Base-by-base conservation (phyloP, 2,329 filamentous ascomycete species). In the Ustulina deusta region DNA sequence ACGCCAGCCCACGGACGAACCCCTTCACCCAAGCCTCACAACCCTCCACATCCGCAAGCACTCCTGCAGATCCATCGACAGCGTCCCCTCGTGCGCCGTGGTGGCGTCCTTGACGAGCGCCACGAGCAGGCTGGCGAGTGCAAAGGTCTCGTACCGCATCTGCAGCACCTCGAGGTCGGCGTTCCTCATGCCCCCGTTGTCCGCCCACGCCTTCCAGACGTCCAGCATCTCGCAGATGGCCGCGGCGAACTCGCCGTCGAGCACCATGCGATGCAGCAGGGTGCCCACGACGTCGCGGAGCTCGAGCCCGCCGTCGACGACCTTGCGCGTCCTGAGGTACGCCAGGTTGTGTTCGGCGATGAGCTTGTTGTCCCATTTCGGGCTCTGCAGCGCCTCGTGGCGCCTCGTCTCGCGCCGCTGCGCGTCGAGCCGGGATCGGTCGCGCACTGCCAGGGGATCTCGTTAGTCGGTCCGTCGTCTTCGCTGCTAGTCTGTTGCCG, bases 1-100 rank as follows among this genome's bases (percentile, higher is more conserved):
- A 22, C 9, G 3, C 15, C 32, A 38, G 1, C 3, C 3, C n/a
- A n/a, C n/a, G n/a, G n/a, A n/a, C 36, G 4, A 54, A 17, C 1
- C 2, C 15, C 46, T 69, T 65, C 27, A 86, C 5, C 86, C 86
- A 13, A 87, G 75, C 52, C 86, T 77, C 10, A 88, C 84, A 60
- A 81, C 83, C 69, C 79, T 83, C 86, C 85, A 88, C 74, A 87
- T 81, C 15, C 81, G 74, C 70, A 88, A 70, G 63, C 85, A 87
- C 70, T 88, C 85, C 73, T 87, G 85, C 74, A 88, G 72, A 58
- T 88, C 85, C 77, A 83, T 79, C 3, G 83, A 79, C 61, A 87
- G 66, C 0, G 82, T 83, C 0, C 84, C 85, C 70, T 86, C 84
- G 36, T 80, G 70, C 0, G 82, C 84, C 1, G 75, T 76, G 1